A percentile compares a stretch with the other conserved stretches of the same genome.
phyloP scores from a whole-genome alignment of 2,329 filamentous ascomycete species.

The Alternaria postmessia region DNA sequence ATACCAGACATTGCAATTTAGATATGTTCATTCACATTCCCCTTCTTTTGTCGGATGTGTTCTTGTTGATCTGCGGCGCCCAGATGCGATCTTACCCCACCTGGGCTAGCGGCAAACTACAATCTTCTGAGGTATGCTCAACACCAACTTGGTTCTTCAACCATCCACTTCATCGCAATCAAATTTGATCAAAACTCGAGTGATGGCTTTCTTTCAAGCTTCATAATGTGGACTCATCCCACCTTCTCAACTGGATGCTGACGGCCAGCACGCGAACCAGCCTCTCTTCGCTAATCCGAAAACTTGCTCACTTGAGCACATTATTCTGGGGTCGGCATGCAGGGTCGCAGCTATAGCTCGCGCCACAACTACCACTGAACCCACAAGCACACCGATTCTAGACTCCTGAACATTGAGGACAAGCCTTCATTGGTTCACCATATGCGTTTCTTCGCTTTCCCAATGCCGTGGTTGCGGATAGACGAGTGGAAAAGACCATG shows the following conservation, averaged over 20 bases:
- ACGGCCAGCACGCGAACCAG: background rate
- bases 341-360: slow-evolving; percentile 32
- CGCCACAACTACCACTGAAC: slow-evolving; percentile 30
- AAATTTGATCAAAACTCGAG: rapidly evolving
- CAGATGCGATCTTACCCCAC: background rate
- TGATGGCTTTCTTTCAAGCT: rapidly evolving
- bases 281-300: slow-evolving; percentile 21
- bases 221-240: background rate
- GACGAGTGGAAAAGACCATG: slow-evolving; percentile 6
- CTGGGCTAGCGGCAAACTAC: background rate
- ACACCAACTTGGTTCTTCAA: background rate
- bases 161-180: background rate
- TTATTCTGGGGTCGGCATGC: slow-evolving; percentile 26
- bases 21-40: background rate
- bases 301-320: slow-evolving; percentile 42
- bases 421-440: background rate
- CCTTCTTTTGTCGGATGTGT: background rate
- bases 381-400: background rate
- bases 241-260: background rate
- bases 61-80: background rate
- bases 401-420: background rate
- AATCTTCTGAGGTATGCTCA: background rate
- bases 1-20: slow-evolving; percentile 3
- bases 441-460: slow-evolving; percentile 4
- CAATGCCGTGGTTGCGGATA: slow-evolving; percentile 6